A percentile compares a stretch with the other conserved stretches of the same genome.
These are phyloP conservation scores for Nematodospora valgi DNA, from an alignment of 805 yeast genomes.

Conservation along the genomic window DNA sequence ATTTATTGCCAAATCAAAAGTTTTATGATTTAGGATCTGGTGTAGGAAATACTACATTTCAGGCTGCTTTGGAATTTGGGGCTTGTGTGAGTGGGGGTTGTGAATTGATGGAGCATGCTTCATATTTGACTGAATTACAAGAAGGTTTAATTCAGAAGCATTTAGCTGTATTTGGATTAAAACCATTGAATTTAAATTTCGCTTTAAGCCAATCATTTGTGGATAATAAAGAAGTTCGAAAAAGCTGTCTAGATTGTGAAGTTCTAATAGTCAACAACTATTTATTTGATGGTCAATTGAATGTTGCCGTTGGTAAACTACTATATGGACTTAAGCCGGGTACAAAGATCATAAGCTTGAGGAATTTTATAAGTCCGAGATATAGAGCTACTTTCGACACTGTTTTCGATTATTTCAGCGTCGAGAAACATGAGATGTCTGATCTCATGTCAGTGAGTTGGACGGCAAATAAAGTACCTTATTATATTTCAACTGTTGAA, in stretches of 20 bases:
- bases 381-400: constrained; percentile 58
- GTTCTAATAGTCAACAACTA: constrained; percentile 81
- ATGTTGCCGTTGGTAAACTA: constrained; percentile 61
- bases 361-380: constrained; percentile 75
- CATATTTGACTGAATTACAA: constrained; percentile 62
- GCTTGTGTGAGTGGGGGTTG: constrained; percentile 78
- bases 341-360: constrained; percentile 72
- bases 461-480: constrained; percentile 82
- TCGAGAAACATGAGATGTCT: constrained; percentile 57
- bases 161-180: constrained; percentile 60
- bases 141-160: constrained; percentile 54
- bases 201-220: constrained; percentile 71
- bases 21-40: constrained; percentile 93
- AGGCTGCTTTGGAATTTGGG: constrained; percentile 85
- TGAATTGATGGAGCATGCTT: constrained; percentile 84
- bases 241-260: constrained; percentile 57
- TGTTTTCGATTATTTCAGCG: constrained; percentile 61
- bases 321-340: constrained; percentile 67
- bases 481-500: constrained; percentile 70
- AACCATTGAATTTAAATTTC: constrained; percentile 52
- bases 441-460: constrained; percentile 78
- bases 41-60: constrained; percentile 87
- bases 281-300: constrained; percentile 73
- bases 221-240: constrained; percentile 53
- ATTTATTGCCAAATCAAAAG: constrained; percentile 47